phyloP scores from a whole-genome alignment of 2,329 filamentous ascomycete species.

The Ceratocystis smalleyi region DNA sequence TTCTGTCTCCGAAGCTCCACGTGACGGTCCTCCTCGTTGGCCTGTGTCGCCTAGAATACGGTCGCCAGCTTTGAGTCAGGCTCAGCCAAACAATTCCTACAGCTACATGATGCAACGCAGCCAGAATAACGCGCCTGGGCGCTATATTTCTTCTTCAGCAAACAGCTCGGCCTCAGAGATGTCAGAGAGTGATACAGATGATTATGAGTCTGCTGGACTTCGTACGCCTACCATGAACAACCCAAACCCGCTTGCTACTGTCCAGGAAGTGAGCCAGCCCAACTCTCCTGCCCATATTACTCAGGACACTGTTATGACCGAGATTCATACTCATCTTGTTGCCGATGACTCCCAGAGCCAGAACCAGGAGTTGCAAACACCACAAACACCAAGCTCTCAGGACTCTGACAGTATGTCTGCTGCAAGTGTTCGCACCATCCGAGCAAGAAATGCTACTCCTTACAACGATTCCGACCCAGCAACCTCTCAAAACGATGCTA shows the following conservation, averaged over 20 bases:
- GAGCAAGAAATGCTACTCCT: constrained; percentile 1
- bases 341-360: not conserved
- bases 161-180: constrained; percentile 19
- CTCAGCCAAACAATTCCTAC: constrained; percentile 4
- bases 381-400: not conserved
- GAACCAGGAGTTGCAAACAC: not conserved
- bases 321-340: constrained; percentile 34
- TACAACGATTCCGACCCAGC: constrained; percentile 47
- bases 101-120: constrained; percentile 8
- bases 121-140: not conserved
- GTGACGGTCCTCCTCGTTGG: constrained; percentile 42
- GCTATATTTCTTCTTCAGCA: constrained; percentile 12
- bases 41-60: constrained; percentile 61
- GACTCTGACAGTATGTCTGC: constrained; percentile 13
- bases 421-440: constrained; percentile 4
- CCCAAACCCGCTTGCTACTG: constrained; percentile 58
- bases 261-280: constrained; percentile 73
- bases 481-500: constrained; percentile 30
- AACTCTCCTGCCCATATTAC: constrained; percentile 43
- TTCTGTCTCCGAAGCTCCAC: constrained; percentile 12
- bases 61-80: constrained; percentile 33
- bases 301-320: constrained; percentile 34
- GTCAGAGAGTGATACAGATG: constrained; percentile 40
- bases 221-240: constrained; percentile 42
- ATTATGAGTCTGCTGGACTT: constrained; percentile 35